These are phyloP conservation scores for Yarrowia sp. DNA, from an alignment of 805 yeast genomes.

Conservation along the genomic window DNA sequence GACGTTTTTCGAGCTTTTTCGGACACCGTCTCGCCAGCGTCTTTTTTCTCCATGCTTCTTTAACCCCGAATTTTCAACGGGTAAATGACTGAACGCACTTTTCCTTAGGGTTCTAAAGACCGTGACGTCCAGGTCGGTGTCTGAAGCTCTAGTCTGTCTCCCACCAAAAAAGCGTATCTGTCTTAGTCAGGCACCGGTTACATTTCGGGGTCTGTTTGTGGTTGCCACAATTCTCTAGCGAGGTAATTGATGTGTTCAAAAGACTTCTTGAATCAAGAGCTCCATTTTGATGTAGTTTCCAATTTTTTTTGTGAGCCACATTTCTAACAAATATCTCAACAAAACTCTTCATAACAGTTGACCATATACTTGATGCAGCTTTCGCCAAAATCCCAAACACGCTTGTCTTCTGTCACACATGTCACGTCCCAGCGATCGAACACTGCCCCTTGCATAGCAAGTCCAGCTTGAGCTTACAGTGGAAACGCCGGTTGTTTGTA, in stretches of 20 bases:
- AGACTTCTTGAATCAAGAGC: too few species aligned
- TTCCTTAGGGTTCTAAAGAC: conserved; percentile 17
- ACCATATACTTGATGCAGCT: background rate
- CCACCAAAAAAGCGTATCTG: background rate
- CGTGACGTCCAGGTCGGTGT: background rate
- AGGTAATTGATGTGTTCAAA: too few species aligned
- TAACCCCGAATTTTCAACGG: conserved; percentile 21
- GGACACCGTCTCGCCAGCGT: background rate
- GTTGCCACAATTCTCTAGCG: too few species aligned
- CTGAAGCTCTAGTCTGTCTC: background rate
- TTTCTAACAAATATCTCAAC: background rate
- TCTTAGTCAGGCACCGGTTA: background rate
- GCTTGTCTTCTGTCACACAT: background rate
- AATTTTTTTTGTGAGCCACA: background rate
- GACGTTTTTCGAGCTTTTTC: background rate
- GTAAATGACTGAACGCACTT: background rate
- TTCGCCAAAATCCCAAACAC: too few species aligned
- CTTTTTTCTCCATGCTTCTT: background rate
- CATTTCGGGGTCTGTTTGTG: too few species aligned
- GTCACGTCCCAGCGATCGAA: background rate
- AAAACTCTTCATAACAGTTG: background rate
- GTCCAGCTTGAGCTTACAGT: conserved; percentile 4
- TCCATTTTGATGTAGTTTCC: background rate
- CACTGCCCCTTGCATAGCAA: conserved; percentile 20
- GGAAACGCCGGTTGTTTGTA: background rate